A percentile compares a stretch with the other conserved stretches of the same genome.
phyloP scores from a whole-genome alignment of 2,329 filamentous ascomycete genomes.

The Scedosporium aurantiacum region DNA sequence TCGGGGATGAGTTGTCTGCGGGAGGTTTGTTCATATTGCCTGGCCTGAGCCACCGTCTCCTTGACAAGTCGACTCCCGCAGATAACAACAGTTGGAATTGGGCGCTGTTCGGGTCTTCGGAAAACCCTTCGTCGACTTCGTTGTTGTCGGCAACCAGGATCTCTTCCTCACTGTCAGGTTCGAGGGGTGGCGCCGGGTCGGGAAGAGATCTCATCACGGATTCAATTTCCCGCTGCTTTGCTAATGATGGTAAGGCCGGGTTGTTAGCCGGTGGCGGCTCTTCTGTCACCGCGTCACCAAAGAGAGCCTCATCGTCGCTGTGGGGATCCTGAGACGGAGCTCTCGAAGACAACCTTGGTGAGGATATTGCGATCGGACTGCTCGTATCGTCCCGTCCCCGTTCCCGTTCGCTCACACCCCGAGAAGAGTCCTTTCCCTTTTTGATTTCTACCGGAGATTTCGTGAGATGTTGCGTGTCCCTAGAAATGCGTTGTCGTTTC shows the following conservation, averaged over 20 bases:
- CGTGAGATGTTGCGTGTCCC: background rate
- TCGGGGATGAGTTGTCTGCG: background rate
- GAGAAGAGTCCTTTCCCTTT: background rate
- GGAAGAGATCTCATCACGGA: background rate
- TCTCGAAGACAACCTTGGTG: background rate
- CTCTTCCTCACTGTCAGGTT: background rate
- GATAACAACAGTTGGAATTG: background rate
- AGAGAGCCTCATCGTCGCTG: background rate
- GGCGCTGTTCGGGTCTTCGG: background rate
- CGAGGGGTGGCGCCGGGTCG: background rate
- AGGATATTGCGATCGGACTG: background rate
- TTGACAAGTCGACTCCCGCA: background rate
- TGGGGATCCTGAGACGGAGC: background rate
- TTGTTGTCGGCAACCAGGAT: background rate
- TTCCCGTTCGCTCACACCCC: background rate
- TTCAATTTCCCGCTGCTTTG: constrained; percentile 1
- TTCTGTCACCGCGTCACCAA: background rate
- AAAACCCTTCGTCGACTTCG: constrained; percentile 1
- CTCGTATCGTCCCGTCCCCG: background rate
- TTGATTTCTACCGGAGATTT: background rate
- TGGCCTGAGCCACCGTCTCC: background rate
- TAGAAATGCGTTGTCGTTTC: background rate
- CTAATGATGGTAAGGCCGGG: background rate
- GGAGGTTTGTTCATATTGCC: background rate
- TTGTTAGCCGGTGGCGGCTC: background rate